phyloP scores from a whole-genome alignment of 2,329 filamentous ascomycete genomes.

The Aureobasidium uvarum region DNA sequence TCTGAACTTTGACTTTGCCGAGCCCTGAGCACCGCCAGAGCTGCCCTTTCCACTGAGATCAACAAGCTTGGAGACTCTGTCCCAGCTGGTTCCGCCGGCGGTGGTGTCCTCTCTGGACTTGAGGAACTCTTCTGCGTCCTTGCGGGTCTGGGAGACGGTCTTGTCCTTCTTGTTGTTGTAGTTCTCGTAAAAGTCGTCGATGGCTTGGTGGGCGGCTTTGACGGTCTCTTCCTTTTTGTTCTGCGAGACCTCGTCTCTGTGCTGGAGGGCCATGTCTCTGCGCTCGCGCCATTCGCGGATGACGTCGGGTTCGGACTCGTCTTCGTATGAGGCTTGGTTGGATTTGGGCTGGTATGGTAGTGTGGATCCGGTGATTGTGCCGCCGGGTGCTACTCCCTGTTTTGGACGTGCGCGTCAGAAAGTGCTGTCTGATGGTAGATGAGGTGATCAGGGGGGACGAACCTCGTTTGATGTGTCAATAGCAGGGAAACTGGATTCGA shows the following conservation, averaged over 20 bases:
- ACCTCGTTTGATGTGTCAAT: slow-evolving; percentile 74
- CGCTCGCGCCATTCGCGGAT: slow-evolving; percentile 89
- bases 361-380: slow-evolving; percentile 72
- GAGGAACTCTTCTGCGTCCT: slow-evolving; percentile 91
- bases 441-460: slow-evolving; percentile 31
- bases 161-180: slow-evolving; percentile 99
- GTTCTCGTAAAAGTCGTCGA: slow-evolving; percentile 99
- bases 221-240: slow-evolving; percentile 81
- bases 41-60: slow-evolving; percentile 91
- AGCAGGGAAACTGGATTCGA: slow-evolving; percentile 89
- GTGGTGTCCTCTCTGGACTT: slow-evolving; percentile 87
- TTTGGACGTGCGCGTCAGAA: slow-evolving; percentile 7
- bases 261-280: slow-evolving; percentile 76
- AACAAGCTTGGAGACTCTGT: slow-evolving; percentile 96
- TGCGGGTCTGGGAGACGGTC: slow-evolving; percentile 78
- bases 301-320: slow-evolving; percentile 84
- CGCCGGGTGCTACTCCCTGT: slow-evolving; percentile 70
- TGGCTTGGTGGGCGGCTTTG: slow-evolving; percentile 85
- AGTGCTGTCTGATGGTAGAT: not conserved
- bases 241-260: slow-evolving; percentile 79
- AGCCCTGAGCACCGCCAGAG: slow-evolving; percentile 81
- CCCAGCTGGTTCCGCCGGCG: slow-evolving; percentile 95
- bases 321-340: slow-evolving; percentile 53
- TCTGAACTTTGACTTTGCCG: slow-evolving; percentile 94
- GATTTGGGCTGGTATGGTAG: slow-evolving; percentile 55